These are phyloP conservation scores for Cornus florida DNA, from an alignment of 148 eudicot species.

Conservation along the genomic window DNA sequence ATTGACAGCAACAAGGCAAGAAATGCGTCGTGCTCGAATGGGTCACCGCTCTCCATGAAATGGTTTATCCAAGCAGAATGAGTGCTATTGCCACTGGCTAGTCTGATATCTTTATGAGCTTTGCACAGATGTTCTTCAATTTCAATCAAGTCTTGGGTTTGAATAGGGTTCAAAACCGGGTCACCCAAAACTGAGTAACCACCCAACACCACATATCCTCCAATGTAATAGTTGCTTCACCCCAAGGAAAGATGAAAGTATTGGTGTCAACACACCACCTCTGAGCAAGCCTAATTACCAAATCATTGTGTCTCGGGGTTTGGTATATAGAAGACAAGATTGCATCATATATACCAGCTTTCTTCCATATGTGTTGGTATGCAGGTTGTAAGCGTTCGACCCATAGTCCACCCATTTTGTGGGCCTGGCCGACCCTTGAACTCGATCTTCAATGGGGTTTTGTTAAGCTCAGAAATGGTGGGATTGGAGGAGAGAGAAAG, in stretches of 20 bases:
- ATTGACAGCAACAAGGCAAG: constrained; percentile 45
- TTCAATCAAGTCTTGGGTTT: constrained; percentile 2
- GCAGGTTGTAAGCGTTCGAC: not conserved
- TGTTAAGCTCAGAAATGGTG: not conserved
- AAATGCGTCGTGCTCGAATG: constrained; percentile 49
- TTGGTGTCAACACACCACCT: constrained; percentile 20
- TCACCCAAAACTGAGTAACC: constrained; percentile 46
- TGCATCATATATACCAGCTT: constrained; percentile 11
- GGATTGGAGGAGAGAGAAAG: constrained; percentile 13
- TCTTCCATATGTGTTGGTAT: constrained; percentile 5
- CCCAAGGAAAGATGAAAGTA: constrained; percentile 47
- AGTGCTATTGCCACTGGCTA: not conserved
- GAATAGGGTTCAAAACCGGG: constrained; percentile 15
- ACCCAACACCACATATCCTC: constrained; percentile 48
- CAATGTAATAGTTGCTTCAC: constrained; percentile 40
- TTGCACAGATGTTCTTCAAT: constrained; percentile 21
- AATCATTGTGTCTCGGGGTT: not conserved
- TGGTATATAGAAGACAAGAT: constrained; percentile 9
- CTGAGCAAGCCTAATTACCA: constrained; percentile 5
- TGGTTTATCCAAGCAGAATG: constrained; percentile 28
- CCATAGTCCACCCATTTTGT: constrained; percentile 6
- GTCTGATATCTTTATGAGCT: not conserved
- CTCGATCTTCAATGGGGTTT: not conserved
- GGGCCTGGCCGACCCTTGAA: not conserved
- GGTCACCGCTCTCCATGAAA: constrained; percentile 19